phyloP scores from a whole-genome alignment of 805 yeast genomes.

The Citeromyces nyonsensis region DNA sequence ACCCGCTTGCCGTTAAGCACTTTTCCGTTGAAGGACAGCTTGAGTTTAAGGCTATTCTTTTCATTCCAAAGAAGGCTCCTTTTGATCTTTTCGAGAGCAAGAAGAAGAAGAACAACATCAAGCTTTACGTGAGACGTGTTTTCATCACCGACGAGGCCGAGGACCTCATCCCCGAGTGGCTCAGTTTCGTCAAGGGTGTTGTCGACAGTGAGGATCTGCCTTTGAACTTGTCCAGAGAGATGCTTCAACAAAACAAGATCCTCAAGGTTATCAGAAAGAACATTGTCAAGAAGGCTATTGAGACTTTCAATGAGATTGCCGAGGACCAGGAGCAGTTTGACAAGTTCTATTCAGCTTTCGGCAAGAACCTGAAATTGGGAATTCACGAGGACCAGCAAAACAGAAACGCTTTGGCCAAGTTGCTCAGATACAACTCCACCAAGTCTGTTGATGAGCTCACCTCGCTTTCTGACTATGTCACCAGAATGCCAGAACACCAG shows the following conservation, averaged over 20 bases:
- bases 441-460: conserved; percentile 90
- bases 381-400: conserved; percentile 97
- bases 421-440: conserved; percentile 94
- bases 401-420: conserved; percentile 90
- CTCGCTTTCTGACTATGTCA: conserved; percentile 91
- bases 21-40: conserved; percentile 99
- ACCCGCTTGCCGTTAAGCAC: conserved; percentile 98
- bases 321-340: conserved; percentile 98
- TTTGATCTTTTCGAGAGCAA: conserved; percentile 94
- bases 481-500: conserved; percentile 99
- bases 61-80: conserved; percentile 98
- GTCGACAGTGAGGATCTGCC: conserved; percentile 99
- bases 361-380: conserved; percentile 97
- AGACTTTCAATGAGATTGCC: conserved; percentile 97
- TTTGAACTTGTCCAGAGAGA: conserved; percentile 98
- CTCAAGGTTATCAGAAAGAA: conserved; percentile 98
- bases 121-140: conserved; percentile 97
- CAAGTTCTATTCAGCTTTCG: conserved; percentile 94
- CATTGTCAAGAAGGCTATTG: conserved; percentile 95
- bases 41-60: conserved; percentile 95
- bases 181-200: conserved; percentile 94
- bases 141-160: conserved; percentile 99
- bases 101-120: conserved; percentile 98
- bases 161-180: conserved; percentile 98
- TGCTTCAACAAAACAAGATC: conserved; percentile 99